These are phyloP conservation scores for Ramularia endophylla DNA, from an alignment of 2,329 filamentous ascomycete species.

Conservation along the genomic window DNA sequence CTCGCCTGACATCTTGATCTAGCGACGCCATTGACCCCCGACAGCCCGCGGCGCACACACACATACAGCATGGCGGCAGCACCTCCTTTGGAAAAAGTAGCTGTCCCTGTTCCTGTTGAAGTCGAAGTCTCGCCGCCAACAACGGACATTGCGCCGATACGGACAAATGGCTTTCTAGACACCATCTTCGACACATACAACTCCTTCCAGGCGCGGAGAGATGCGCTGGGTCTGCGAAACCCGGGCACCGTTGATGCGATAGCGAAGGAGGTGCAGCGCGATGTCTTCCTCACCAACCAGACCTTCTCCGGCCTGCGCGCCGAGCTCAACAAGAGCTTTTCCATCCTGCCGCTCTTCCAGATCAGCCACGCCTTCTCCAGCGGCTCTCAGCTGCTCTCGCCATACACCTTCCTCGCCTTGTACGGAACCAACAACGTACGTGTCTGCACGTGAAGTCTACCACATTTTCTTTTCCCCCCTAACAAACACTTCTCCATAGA, in stretches of 20 bases:
- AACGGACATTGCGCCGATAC: conserved; percentile 17
- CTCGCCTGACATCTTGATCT: too few relatives aligned
- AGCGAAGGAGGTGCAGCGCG: conserved; percentile 86
- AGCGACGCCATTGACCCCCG: too few relatives aligned
- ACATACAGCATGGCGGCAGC: conserved; percentile 13
- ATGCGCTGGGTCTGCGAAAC: conserved; percentile 81
- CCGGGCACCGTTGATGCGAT: conserved; percentile 89
- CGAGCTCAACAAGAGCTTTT: conserved; percentile 95
- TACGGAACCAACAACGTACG: conserved; percentile 85
- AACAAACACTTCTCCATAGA: conserved; percentile 45
- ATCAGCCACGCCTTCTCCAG: conserved; percentile 95
- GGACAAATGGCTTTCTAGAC: conserved; percentile 27
- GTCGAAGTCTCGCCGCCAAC: conserved; percentile 16
- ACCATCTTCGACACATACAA: conserved; percentile 60
- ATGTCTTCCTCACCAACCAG: conserved; percentile 93
- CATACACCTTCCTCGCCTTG: conserved; percentile 90
- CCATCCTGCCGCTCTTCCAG: conserved; percentile 89
- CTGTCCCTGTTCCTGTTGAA: conserved; percentile 17
- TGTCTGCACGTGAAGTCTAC: conserved; percentile 6
- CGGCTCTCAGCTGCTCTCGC: conserved; percentile 81
- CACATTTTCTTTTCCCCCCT: too few relatives aligned
- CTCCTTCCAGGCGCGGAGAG: conserved; percentile 78
- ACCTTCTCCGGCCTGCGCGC: conserved; percentile 96
- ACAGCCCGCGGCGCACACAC: background rate
- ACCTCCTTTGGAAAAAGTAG: conserved; percentile 24